These are phyloP conservation scores for Ramaria sp. DNA, from an alignment of 768 basidiomycete species.

Conservation along the genomic window DNA sequence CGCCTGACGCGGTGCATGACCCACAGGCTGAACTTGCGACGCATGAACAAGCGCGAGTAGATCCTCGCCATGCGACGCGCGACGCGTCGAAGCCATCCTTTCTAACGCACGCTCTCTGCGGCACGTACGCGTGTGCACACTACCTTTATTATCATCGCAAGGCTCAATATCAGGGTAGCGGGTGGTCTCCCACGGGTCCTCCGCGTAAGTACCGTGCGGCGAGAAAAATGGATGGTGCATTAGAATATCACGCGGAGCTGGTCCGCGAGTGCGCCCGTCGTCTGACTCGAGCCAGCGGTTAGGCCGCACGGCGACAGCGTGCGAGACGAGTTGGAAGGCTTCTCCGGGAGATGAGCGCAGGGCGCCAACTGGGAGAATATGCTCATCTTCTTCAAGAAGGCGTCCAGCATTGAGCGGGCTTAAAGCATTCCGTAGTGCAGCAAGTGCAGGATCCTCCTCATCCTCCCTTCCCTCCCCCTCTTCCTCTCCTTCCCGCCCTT, in stretches of 20 bases:
- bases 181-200: conserved; percentile 14
- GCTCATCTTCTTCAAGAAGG: conserved; percentile 14
- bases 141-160: not conserved
- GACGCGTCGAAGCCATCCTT: not conserved
- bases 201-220: not conserved
- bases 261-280: not conserved
- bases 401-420: conserved; percentile 13
- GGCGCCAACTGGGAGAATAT: conserved; percentile 14
- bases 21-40: not conserved
- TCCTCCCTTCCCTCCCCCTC: not conserved
- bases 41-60: not conserved
- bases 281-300: conserved; percentile 12
- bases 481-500: not conserved
- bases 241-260: not conserved
- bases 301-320: conserved; percentile 13
- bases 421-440: conserved; percentile 26
- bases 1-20: not conserved
- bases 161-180: conserved; percentile 7
- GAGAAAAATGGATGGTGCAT: not conserved
- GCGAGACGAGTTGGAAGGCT: conserved; percentile 13
- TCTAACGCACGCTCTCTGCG: conserved; percentile 24
- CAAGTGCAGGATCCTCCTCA: conserved; percentile 23
- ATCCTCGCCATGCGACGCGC: not conserved
- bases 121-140: conserved; percentile 46
- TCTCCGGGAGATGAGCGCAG: conserved; percentile 13